These are phyloP conservation scores for barley (Hordeum vulgare) DNA, from an alignment of 176 grass and related monocot species.

Conservation along the genomic window DNA sequence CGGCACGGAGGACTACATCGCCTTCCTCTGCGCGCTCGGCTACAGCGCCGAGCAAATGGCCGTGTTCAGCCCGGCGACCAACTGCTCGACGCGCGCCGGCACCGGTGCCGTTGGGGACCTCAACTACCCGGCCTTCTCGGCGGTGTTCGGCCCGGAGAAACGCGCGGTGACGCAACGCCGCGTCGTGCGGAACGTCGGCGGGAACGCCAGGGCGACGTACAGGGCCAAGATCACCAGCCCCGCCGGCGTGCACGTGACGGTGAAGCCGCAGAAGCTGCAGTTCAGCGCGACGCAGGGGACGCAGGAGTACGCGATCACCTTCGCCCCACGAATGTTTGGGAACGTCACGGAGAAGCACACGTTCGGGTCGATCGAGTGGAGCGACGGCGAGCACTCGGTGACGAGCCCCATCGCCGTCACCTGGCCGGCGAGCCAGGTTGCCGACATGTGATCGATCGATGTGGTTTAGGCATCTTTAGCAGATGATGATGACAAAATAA, in stretches of 20 bases:
- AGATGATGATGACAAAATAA: no score
- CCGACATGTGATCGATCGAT: background rate
- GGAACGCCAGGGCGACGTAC: background rate
- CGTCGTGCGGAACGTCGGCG: slow-evolving; percentile 45
- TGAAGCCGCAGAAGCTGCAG: slow-evolving; percentile 34
- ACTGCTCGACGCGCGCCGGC: slow-evolving; percentile 11
- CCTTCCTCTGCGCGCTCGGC: slow-evolving; percentile 44
- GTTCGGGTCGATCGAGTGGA: slow-evolving; percentile 38
- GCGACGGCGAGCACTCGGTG: slow-evolving; percentile 21
- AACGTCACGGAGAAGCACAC: slow-evolving; percentile 2
- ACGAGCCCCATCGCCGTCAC: slow-evolving; percentile 28
- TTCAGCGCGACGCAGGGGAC: slow-evolving; percentile 13
- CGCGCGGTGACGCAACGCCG: slow-evolving; percentile 29
- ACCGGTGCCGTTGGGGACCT: slow-evolving; percentile 21
- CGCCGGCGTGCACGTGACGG: slow-evolving; percentile 31
- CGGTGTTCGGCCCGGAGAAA: background rate
- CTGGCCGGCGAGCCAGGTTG: slow-evolving; percentile 11
- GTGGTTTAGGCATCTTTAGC: no score
- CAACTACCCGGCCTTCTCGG: slow-evolving; percentile 49
- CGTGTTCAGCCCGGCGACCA: background rate
- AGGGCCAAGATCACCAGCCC: slow-evolving; percentile 8
- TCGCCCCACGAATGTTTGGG: background rate
- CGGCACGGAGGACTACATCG: slow-evolving; percentile 35
- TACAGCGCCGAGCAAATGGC: slow-evolving; percentile 17
- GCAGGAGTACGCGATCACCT: background rate